A percentile compares a stretch with the other conserved stretches of the same genome.
Evolutionary conservation across 768 basidiomycete species (phyloP).

Genomic region (Sporobolomyces phaffii): DNA sequence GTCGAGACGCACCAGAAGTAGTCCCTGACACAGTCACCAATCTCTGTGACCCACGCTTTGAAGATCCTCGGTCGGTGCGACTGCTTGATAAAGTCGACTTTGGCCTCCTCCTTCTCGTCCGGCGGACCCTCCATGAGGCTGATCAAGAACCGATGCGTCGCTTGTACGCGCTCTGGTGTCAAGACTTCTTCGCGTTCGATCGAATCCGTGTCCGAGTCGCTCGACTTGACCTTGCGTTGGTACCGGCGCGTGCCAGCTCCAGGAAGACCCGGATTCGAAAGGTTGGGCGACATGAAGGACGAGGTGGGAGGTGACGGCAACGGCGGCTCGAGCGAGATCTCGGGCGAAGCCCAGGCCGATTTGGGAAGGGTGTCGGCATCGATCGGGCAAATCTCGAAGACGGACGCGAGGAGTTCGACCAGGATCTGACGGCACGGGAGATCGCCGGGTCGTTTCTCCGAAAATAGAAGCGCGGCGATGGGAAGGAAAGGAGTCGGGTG

Average conservation of each 20-base stretch:
- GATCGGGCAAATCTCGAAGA: constrained; percentile 80
- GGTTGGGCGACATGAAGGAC: neutral
- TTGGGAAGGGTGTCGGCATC: constrained; percentile 50
- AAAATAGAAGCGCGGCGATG: constrained; percentile 76
- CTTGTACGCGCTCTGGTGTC: constrained; percentile 20
- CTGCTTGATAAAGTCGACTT: constrained; percentile 48
- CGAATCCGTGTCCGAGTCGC: constrained; percentile 10
- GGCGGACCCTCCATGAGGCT: constrained; percentile 39
- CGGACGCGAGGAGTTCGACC: constrained; percentile 71
- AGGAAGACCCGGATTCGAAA: neutral
- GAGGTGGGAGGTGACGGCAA: constrained; percentile 27
- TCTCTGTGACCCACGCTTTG: constrained; percentile 72
- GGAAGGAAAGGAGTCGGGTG: constrained; percentile 83
- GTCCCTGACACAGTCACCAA: constrained; percentile 85
- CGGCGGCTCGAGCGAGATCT: constrained; percentile 34
- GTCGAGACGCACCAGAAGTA: constrained; percentile 47
- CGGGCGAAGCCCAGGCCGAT: constrained; percentile 28
- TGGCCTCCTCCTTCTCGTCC: constrained; percentile 38
- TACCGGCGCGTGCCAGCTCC: constrained; percentile 19
- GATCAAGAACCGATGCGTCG: constrained; percentile 28
- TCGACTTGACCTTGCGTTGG: constrained; percentile 25
- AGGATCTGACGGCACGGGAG: constrained; percentile 83
- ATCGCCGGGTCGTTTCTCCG: constrained; percentile 97
- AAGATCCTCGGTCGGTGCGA: constrained; percentile 56
- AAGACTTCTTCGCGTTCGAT: constrained; percentile 30